Conservation (phyloP, 139 green algal genomes). For the Marvania coccoides region DNA sequence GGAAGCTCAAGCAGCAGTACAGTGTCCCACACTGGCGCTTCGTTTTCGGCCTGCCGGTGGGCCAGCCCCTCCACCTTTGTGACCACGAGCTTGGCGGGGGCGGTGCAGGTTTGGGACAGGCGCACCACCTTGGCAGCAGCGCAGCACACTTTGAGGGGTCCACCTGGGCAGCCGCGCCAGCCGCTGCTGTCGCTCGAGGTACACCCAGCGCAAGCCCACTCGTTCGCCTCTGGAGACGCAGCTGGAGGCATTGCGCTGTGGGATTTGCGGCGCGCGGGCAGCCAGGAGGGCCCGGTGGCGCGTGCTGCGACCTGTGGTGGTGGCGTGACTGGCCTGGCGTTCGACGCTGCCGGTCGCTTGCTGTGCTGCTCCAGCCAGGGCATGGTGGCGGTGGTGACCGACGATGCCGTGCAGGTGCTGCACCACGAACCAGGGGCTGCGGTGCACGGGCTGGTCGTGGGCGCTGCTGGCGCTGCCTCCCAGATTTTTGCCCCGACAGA, state of each 20-base stretch:
- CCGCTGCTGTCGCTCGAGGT: background rate
- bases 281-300: too few species aligned
- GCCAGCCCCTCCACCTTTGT: background rate
- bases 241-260: background rate
- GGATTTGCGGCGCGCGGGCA: background rate
- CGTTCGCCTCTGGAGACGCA: background rate
- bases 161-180: background rate
- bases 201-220: conserved; percentile 3
- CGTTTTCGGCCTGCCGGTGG: background rate
- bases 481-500: conserved; percentile 4
- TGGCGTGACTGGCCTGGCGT: too few species aligned
- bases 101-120: background rate
- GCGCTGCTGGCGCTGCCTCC: background rate
- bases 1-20: background rate
- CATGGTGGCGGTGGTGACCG: background rate
- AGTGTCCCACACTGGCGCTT: background rate
- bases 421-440: background rate
- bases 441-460: background rate
- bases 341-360: background rate
- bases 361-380: background rate
- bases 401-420: background rate
- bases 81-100: background rate
- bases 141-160: background rate
- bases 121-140: background rate
- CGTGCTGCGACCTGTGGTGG: too few species aligned